phyloP scores from a whole-genome alignment of 805 yeast species.

The Nakazawaea ambrosiae region DNA sequence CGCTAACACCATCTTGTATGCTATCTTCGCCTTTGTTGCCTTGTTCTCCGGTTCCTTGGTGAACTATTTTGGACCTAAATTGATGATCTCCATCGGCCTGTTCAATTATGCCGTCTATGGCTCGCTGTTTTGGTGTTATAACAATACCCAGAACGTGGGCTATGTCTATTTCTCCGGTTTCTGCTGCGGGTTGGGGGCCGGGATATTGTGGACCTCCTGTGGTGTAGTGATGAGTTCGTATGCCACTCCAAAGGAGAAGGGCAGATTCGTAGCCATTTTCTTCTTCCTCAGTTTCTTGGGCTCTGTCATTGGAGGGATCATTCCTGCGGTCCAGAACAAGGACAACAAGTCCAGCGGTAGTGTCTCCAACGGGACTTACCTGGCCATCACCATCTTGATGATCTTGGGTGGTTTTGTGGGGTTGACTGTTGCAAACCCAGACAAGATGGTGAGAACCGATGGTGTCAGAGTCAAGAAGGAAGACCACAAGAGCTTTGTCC shows the following conservation, averaged over 20 bases:
- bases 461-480: constrained; percentile 1
- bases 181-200: constrained; percentile 9
- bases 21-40: constrained; percentile 5
- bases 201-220: constrained; percentile 9
- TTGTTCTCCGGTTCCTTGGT: constrained; percentile 10
- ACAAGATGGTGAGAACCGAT: constrained; percentile 3
- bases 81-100: constrained; percentile 6
- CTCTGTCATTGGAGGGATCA: constrained; percentile 8
- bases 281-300: constrained; percentile 8
- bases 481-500: not conserved
- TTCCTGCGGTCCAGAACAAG: constrained; percentile 6
- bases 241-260: constrained; percentile 6
- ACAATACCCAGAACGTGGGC: constrained; percentile 4
- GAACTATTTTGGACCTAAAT: constrained; percentile 4
- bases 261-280: constrained; percentile 9
- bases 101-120: constrained; percentile 6
- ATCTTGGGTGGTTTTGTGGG: constrained; percentile 2
- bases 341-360: constrained; percentile 6
- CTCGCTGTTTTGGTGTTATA: constrained; percentile 9
- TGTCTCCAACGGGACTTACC: constrained; percentile 6
- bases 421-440: constrained; percentile 5
- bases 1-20: constrained; percentile 8
- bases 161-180: constrained; percentile 6
- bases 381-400: constrained; percentile 8
- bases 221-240: constrained; percentile 6